Base-by-base conservation (phyloP, 805 yeast genomes). In the Zygotorulaspora danielsina region DNA sequence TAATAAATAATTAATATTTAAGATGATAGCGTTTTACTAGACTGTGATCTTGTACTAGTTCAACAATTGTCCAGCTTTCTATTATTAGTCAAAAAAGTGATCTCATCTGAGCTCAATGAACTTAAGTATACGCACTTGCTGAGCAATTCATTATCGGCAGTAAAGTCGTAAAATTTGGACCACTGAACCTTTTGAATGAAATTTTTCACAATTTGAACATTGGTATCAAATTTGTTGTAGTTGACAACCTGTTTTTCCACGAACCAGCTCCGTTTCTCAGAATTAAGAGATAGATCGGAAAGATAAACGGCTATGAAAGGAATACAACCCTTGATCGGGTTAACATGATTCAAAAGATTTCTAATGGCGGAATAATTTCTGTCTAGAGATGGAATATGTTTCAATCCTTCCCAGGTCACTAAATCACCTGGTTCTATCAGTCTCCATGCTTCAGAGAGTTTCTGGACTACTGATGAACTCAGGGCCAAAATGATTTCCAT, bases 221-320 rank as follows among this genome's bases (percentile, higher is more conserved):
- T 73, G 3, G 81, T 78, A 45, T 81, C 71, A 63, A 84, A 84
- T 49, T 87, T 82, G 34, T 83, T 79, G 55, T 89, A 81, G 57
- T 89, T 88, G 46, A 90, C 72, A 37, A 84, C 54, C 24, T 65
- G 52, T 10, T 59, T 63, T 15, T 57, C 58, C 1, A 44, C 50
- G 9, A 61, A 50, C 58, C 64, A 59, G 19, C 55, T 55, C 31
- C 56, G 53, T 42, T 67, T 69, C 39, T 66, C 69, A 21, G 67
- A 60, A 58, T 86, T 87, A 54, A 82, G 76, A 0, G 85, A 77
- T 51, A 90, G 69, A 58, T 90, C 97, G 3, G 89, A 80, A 32
- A 90, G 61, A 53, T 86, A 88, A 20, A 90, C 69, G 1, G 95
- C 96, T 38, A 89, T 76, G 59, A 89, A 90, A 16, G 98, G 97